Conservation (phyloP, 768 basidiomycete species). For the Boletus sp. region DNA sequence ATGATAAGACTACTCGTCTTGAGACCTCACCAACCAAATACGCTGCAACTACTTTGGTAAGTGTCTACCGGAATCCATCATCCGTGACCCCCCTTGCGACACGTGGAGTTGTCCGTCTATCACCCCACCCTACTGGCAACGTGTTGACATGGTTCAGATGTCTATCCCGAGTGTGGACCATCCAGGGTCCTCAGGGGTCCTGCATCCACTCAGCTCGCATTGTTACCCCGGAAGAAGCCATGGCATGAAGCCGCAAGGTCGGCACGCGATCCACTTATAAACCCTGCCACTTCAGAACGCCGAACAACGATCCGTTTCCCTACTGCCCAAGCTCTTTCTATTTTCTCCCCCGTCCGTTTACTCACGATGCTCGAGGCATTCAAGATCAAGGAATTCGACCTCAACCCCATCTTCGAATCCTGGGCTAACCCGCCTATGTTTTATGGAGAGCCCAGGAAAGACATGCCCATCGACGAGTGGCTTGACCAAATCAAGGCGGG, state of each 20-base stretch:
- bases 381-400: conserved; percentile 75
- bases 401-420: conserved; percentile 59
- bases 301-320: conserved; percentile 16
- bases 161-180: conserved; percentile 4
- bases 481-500: conserved; percentile 66
- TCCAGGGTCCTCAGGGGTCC: conserved; percentile 20
- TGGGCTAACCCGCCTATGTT: conserved; percentile 71
- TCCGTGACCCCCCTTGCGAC: conserved; percentile 3
- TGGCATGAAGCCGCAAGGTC: conserved; percentile 22
- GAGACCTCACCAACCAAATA: neutral
- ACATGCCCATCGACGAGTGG: conserved; percentile 70
- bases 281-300: conserved; percentile 11
- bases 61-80: neutral
- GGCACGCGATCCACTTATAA: conserved; percentile 29
- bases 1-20: neutral
- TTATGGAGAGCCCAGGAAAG: conserved; percentile 64
- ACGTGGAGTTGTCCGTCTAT: conserved; percentile 18
- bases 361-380: conserved; percentile 63
- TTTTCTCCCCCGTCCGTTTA: neutral
- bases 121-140: conserved; percentile 10
- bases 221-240: conserved; percentile 26
- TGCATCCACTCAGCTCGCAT: conserved; percentile 9
- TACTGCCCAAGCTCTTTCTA: conserved; percentile 6
- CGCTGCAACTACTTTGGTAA: conserved; percentile 2
- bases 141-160: conserved; percentile 8